These are phyloP conservation scores for Bruguiera hainesii DNA, from an alignment of 441 rosid species.

Conservation along the genomic window DNA sequence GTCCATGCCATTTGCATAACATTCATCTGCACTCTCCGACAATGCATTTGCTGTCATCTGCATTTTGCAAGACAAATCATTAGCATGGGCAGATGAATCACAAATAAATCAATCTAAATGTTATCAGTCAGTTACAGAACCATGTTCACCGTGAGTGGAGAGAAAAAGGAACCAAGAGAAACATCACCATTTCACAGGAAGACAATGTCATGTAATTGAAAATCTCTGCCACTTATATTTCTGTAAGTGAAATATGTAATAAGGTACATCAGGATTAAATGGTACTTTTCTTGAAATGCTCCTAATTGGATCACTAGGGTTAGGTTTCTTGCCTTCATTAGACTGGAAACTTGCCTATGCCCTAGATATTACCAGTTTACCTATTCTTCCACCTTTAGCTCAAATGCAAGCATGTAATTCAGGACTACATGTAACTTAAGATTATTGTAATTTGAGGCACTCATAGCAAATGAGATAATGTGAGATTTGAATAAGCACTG, in stretches of 20 bases:
- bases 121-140: too few species aligned
- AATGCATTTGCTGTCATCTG: conserved; percentile 70
- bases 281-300: too few species aligned
- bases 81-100: not conserved
- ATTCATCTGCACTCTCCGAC: conserved; percentile 65
- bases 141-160: too few species aligned
- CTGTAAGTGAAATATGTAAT: too few species aligned
- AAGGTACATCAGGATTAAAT: too few species aligned
- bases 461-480: not conserved
- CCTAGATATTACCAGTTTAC: not conserved
- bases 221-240: too few species aligned
- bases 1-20: conserved; percentile 90
- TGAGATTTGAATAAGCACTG: not conserved
- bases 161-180: too few species aligned
- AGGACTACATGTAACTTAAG: too few species aligned
- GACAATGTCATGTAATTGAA: not conserved
- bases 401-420: too few species aligned
- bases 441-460: too few species aligned
- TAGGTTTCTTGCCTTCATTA: not conserved
- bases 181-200: not conserved
- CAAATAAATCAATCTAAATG: not conserved
- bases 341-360: not conserved
- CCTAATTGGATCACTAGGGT: not conserved
- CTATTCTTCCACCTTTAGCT: not conserved
- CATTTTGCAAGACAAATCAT: conserved; percentile 14